A percentile compares a stretch with the other conserved stretches of the same genome.
Conservation (phyloP, 208 protist species). For the Trypanosoma caninum region DNA sequence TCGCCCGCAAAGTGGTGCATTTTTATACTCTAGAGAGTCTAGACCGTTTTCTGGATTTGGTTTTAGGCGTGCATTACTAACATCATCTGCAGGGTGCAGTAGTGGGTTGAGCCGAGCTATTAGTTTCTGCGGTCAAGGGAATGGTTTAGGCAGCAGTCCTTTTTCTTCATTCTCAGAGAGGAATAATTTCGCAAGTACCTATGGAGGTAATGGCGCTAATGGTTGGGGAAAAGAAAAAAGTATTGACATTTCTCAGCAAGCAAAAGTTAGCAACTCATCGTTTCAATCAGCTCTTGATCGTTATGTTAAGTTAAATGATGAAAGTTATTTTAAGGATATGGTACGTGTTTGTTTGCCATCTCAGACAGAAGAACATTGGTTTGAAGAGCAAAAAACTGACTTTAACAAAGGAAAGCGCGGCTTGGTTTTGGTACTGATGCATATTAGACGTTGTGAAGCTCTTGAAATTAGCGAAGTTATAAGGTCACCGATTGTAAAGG, state of each 20-base stretch:
- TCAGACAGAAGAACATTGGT: conserved; percentile 63
- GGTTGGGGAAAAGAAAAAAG: conserved; percentile 45
- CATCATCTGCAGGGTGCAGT: conserved; percentile 6
- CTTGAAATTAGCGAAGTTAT: conserved; percentile 30
- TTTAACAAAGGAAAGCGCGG: conserved; percentile 7
- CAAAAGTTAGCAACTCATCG: conserved; percentile 54
- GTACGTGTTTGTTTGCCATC: conserved; percentile 62
- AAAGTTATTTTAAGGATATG: conserved; percentile 81
- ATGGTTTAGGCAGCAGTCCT: neutral
- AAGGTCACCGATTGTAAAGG: conserved; percentile 63
- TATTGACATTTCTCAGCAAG: conserved; percentile 70
- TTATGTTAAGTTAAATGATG: conserved; percentile 85
- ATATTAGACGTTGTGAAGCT: conserved; percentile 58
- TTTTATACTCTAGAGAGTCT: neutral
- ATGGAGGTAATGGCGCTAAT: neutral
- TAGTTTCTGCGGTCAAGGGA: conserved; percentile 12
- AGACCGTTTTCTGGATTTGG: conserved; percentile 16
- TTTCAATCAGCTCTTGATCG: conserved; percentile 77
- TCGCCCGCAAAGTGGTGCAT: conserved; percentile 10
- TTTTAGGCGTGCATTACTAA: neutral
- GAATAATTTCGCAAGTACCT: neutral
- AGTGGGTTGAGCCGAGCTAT: conserved; percentile 5
- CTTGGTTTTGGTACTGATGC: conserved; percentile 75
- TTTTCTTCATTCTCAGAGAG: conserved; percentile 9
- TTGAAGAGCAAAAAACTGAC: conserved; percentile 22